phyloP scores from a whole-genome alignment of 2,329 filamentous ascomycete genomes.

The Coniella lustricola region DNA sequence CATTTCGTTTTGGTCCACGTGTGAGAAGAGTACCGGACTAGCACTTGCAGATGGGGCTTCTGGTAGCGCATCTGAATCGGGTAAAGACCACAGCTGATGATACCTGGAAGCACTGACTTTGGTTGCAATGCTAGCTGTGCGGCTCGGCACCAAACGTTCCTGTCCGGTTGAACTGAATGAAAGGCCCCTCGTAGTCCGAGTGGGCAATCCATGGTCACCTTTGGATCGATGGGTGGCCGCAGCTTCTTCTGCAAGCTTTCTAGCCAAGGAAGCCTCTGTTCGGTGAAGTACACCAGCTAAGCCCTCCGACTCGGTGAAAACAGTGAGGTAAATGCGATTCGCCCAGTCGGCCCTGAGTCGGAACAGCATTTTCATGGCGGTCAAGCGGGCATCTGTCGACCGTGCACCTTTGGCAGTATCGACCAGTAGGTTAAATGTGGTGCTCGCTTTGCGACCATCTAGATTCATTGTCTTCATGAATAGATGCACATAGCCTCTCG shows the following conservation, averaged over 20 bases:
- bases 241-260: constrained; percentile 46
- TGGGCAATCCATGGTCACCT: constrained; percentile 34
- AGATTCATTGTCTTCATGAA: constrained; percentile 67
- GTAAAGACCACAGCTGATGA: constrained; percentile 51
- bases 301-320: constrained; percentile 63
- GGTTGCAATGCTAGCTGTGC: constrained; percentile 34
- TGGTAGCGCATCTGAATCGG: constrained; percentile 50
- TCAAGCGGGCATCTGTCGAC: constrained; percentile 61
- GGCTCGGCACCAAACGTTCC: constrained; percentile 35
- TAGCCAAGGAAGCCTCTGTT: constrained; percentile 45
- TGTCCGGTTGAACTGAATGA: constrained; percentile 39
- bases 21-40: constrained; percentile 46
- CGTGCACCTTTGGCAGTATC: constrained; percentile 53
- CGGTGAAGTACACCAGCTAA: constrained; percentile 68
- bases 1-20: constrained; percentile 14
- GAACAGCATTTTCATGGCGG: constrained; percentile 72
- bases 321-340: constrained; percentile 65
- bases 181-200: constrained; percentile 42
- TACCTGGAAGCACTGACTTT: constrained; percentile 30
- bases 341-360: constrained; percentile 77
- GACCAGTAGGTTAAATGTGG: constrained; percentile 56
- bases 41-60: constrained; percentile 37
- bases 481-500: constrained; percentile 64
- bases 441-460: constrained; percentile 57
- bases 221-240: constrained; percentile 38